Evolutionary conservation across 345 rosid species (phyloP), one percentile per base, ranked within the genome.

Genomic region (Ricinus communis): DNA sequence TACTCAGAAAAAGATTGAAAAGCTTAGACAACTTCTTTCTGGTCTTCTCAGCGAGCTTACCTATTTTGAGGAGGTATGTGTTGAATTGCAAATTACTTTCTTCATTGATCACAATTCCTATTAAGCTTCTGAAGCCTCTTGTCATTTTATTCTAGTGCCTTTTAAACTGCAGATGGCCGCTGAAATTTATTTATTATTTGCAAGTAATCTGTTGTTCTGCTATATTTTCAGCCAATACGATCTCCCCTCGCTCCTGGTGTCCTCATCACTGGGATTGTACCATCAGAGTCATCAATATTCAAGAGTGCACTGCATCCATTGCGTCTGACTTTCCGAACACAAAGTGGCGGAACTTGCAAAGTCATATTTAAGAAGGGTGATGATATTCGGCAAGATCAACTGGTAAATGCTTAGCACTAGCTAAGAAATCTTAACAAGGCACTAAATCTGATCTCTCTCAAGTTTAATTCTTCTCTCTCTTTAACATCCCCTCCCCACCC

Each of bases 1-100:
- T 80, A 92, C 97, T 60, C 98, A 92, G 79, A 95, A 92, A 73
- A 95, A 92, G 82, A 95, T 89, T 71, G 99, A 95, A 79, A 95
- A 92, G 88, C 98, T 92, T 56, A 87, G 98, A 71, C 99, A 95
- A 81, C 97, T 95, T 76, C 94, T 95, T 61, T 83, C 87, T 70
- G 99, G 99, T 75, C 94, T 92, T 72, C 97, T 92, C 56, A 92
- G 98, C 72, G 97, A 95, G 76, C 97, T 95, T 66, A 90, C 97
- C 68, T 90, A 92, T 82, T 95, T 95, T 80, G 99, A 92, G 62
- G 94, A 92, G 98, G 99, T 92, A 82, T 33, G 72, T 77, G 45
- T 72, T 74, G 64, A 33, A 56, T 65, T 46, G 27, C 21, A 73
- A 62, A 27, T 52, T 76, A 52, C 56, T 60, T 67, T 69, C n/a